Conservation (phyloP, 2,329 filamentous ascomycete genomes). For the Pseudofabraea citricarpa region DNA sequence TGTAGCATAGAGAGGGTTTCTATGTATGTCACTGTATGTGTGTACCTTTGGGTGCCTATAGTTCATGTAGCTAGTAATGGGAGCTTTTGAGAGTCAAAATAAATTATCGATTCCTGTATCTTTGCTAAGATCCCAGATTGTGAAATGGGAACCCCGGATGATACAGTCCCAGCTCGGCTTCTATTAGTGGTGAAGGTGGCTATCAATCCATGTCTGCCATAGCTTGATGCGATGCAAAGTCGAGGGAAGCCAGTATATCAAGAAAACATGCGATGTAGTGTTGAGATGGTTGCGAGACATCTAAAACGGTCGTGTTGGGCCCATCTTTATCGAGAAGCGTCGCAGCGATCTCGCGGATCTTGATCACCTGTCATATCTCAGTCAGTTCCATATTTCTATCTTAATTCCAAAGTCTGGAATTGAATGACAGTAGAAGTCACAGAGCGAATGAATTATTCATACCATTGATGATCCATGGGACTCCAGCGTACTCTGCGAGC, state of each 20-base stretch:
- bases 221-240: neutral
- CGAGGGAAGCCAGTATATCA: neutral
- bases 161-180: no score
- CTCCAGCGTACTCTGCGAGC: slow-evolving; percentile 14
- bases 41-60: no score
- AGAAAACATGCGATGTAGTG: neutral
- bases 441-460: neutral
- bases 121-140: no score
- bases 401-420: neutral
- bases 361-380: slow-evolving; percentile 3
- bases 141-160: no score
- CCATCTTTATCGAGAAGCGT: slow-evolving; percentile 12
- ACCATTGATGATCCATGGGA: slow-evolving; percentile 18
- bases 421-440: neutral
- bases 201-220: no score
- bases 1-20: no score
- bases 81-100: no score
- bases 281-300: neutral
- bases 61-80: no score
- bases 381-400: neutral
- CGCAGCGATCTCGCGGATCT: slow-evolving; percentile 22
- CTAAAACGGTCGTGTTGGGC: neutral
- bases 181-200: no score
- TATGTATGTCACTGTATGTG: no score
- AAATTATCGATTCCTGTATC: no score